These are phyloP conservation scores for Phoenix roebelenii DNA, from an alignment of 176 grass and related monocot genomes.

Conservation along the genomic window DNA sequence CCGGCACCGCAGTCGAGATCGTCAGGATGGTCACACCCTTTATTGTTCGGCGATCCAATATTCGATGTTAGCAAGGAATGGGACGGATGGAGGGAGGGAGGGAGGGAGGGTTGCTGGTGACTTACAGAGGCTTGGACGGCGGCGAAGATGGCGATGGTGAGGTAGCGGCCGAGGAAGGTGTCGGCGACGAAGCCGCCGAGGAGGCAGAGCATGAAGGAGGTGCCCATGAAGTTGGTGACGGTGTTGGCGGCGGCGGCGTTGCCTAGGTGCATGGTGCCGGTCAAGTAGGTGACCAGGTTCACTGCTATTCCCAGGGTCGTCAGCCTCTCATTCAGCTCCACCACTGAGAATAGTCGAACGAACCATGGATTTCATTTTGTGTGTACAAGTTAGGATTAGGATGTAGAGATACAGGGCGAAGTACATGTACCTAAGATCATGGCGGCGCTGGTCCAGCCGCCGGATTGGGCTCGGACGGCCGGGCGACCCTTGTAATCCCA, in stretches of 20 bases:
- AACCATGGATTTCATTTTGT: neutral
- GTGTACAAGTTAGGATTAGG: neutral
- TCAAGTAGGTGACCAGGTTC: slow-evolving; percentile 95
- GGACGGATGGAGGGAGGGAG: neutral
- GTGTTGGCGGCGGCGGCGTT: slow-evolving; percentile 74
- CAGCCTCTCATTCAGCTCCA: slow-evolving; percentile 84
- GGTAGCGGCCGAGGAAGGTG: slow-evolving; percentile 92
- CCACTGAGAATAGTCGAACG: slow-evolving; percentile 22
- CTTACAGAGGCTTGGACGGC: slow-evolving; percentile 68
- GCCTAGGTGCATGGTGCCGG: slow-evolving; percentile 83
- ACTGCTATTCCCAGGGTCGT: slow-evolving; percentile 90
- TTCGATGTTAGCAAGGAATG: neutral
- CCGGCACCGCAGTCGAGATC: slow-evolving; percentile 54
- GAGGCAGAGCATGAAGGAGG: slow-evolving; percentile 94
- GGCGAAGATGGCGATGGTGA: slow-evolving; percentile 80
- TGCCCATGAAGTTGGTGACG: slow-evolving; percentile 94
- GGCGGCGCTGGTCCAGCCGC: slow-evolving; percentile 63
- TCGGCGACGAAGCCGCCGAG: slow-evolving; percentile 91
- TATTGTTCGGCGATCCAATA: neutral
- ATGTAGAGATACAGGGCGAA: neutral
- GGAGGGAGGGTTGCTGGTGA: neutral
- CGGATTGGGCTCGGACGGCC: slow-evolving; percentile 39
- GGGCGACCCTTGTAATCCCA: slow-evolving; percentile 83
- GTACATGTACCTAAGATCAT: slow-evolving; percentile 61
- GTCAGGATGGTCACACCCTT: slow-evolving; percentile 80